Conservation (phyloP, 2,329 filamentous ascomycete species). For the Botrytis aclada region DNA sequence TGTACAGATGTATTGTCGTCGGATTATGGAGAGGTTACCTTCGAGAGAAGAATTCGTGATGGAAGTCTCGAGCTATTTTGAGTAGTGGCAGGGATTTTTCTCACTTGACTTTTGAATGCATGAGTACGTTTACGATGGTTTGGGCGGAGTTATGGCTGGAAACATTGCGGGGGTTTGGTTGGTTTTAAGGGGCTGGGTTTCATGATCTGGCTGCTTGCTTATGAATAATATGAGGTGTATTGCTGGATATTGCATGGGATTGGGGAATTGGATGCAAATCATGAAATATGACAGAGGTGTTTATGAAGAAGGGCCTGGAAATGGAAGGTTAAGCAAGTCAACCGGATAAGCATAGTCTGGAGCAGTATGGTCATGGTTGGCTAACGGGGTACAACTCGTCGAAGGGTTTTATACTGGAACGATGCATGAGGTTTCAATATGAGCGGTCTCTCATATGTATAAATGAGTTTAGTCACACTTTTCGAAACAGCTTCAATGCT, state of each 20-base stretch:
- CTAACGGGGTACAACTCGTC: background rate
- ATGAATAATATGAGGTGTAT: background rate
- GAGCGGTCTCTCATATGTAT: background rate
- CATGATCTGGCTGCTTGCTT: background rate
- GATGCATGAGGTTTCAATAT: background rate
- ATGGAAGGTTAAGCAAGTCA: background rate
- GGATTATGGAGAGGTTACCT: background rate
- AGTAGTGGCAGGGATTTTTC: background rate
- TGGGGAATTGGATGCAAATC: background rate
- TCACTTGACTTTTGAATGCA: background rate
- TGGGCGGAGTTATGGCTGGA: background rate
- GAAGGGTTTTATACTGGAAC: background rate
- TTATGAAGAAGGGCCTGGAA: too few species aligned
- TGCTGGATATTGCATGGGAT: background rate
- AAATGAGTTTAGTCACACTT: background rate
- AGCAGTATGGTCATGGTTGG: background rate
- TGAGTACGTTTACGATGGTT: background rate
- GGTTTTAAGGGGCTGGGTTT: background rate
- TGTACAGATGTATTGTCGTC: background rate
- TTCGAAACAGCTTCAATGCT: background rate
- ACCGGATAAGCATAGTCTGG: background rate
- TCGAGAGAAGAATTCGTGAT: conserved; percentile 11
- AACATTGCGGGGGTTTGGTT: background rate
- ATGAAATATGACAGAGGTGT: background rate
- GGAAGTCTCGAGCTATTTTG: conserved; percentile 11